phyloP scores from a whole-genome alignment of 768 basidiomycete genomes.

The Tulasnella sp. region DNA sequence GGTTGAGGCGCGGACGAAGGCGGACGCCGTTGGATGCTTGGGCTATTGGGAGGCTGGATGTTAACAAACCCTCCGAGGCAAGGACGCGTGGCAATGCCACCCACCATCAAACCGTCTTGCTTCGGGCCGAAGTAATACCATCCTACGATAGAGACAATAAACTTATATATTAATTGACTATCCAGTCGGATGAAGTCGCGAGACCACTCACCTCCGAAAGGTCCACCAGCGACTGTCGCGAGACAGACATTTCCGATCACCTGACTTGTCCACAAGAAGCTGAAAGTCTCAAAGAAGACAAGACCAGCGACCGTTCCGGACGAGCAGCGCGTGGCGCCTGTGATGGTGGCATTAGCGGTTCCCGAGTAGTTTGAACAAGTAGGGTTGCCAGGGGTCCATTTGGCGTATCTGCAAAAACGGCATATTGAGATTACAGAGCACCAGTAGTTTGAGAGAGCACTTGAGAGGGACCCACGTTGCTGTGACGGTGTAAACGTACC shows the following conservation, averaged over 20 bases:
- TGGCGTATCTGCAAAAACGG: slow-evolving; percentile 33
- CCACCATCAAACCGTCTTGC: slow-evolving; percentile 50
- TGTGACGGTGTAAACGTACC: slow-evolving; percentile 67
- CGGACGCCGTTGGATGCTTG: slow-evolving; percentile 42
- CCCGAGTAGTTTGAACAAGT: slow-evolving; percentile 37
- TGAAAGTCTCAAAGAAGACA: slow-evolving; percentile 66
- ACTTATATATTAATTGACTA: background rate
- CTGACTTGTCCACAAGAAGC: slow-evolving; percentile 79
- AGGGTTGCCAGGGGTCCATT: slow-evolving; percentile 68
- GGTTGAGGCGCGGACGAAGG: slow-evolving; percentile 65
- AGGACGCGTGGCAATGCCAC: too few relatives aligned
- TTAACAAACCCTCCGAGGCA: too few relatives aligned
- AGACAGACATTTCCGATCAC: slow-evolving; percentile 69
- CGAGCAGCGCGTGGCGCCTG: slow-evolving; percentile 40
- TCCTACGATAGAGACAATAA: slow-evolving; percentile 14
- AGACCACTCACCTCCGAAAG: slow-evolving; percentile 43
- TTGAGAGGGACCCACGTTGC: slow-evolving; percentile 45
- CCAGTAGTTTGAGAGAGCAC: background rate
- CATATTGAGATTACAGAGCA: background rate
- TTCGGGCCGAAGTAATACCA: slow-evolving; percentile 83
- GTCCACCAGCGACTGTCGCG: slow-evolving; percentile 70
- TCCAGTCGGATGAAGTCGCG: background rate
- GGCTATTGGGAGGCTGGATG: slow-evolving; percentile 46
- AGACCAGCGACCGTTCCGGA: slow-evolving; percentile 66
- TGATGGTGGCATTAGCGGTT: slow-evolving; percentile 16